Evolutionary conservation across 2,329 filamentous ascomycete species (phyloP).

Genomic region (Claviceps sp.): DNA sequence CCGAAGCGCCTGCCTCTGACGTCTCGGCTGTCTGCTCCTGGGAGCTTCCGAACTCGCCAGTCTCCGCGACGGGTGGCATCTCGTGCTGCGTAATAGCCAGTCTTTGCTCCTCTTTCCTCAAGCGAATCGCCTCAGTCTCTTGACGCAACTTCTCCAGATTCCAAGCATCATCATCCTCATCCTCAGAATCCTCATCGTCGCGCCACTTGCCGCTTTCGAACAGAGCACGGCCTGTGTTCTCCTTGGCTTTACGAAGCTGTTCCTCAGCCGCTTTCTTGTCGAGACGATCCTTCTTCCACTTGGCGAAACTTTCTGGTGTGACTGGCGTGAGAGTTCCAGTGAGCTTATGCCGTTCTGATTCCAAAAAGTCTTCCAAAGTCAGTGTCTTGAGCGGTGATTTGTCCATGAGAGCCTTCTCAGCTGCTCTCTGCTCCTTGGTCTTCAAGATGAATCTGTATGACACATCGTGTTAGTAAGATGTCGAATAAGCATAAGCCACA

Average conservation of each 20-base stretch:
- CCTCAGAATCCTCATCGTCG: constrained; percentile 48
- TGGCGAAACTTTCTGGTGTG: constrained; percentile 80
- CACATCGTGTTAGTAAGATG: constrained; percentile 12
- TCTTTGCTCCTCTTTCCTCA: constrained; percentile 66
- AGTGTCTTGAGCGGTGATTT: constrained; percentile 91
- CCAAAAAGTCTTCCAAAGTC: constrained; percentile 92
- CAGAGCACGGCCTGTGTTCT: constrained; percentile 85
- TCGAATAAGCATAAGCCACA: neutral
- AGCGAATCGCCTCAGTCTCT: constrained; percentile 68
- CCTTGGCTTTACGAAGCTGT: constrained; percentile 79
- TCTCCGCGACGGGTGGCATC: neutral
- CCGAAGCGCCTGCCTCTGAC: constrained; percentile 4
- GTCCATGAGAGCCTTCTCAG: constrained; percentile 90
- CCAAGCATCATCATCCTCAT: constrained; percentile 52
- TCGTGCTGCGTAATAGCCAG: constrained; percentile 20
- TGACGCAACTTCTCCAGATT: constrained; percentile 70
- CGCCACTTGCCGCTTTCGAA: constrained; percentile 96
- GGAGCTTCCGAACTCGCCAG: neutral
- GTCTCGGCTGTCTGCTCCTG: constrained; percentile 5
- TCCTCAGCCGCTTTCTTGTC: constrained; percentile 95
- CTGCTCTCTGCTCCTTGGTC: constrained; percentile 90
- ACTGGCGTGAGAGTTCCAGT: constrained; percentile 86
- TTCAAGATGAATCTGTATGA: constrained; percentile 73
- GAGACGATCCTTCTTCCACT: constrained; percentile 91
- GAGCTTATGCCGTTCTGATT: constrained; percentile 91